Percentiles rank a stretch among this genome's conserved stretches.
These are phyloP conservation scores for Phytophthora citricola DNA, from an alignment of 352 stramenopile genomes.

Conservation along the genomic window DNA sequence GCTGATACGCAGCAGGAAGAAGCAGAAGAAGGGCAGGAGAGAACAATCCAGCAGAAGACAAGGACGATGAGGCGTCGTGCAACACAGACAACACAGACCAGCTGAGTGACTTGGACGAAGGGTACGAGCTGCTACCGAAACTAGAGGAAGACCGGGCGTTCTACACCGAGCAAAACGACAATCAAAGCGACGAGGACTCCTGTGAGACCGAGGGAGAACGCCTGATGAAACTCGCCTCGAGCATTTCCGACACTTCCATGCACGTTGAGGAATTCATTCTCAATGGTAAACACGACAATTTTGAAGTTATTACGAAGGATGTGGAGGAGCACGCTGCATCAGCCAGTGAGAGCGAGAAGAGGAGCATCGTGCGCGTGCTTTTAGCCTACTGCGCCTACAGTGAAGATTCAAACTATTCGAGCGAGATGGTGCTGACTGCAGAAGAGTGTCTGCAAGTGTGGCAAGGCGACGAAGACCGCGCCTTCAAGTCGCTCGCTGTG, in stretches of 20 bases:
- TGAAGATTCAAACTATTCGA: constrained; percentile 64
- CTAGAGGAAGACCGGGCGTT: constrained; percentile 39
- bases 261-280: constrained; percentile 69
- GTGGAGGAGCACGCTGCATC: constrained; percentile 45
- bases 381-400: constrained; percentile 83
- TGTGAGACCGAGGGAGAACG: constrained; percentile 35
- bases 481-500: constrained; percentile 75
- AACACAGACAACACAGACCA: constrained; percentile 45
- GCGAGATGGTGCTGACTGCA: constrained; percentile 68
- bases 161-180: constrained; percentile 39
- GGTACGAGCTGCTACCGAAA: constrained; percentile 46
- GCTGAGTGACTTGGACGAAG: constrained; percentile 47
- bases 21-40: constrained; percentile 11
- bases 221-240: constrained; percentile 43
- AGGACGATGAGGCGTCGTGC: constrained; percentile 39
- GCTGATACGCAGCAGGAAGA: not conserved
- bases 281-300: constrained; percentile 58
- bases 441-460: constrained; percentile 73
- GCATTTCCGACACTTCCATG: constrained; percentile 42
- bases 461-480: constrained; percentile 68
- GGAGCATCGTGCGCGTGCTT: constrained; percentile 62
- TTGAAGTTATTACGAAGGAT: constrained; percentile 55
- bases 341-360: constrained; percentile 45
- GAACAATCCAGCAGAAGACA: constrained; percentile 19
- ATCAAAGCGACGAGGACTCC: constrained; percentile 22